phyloP scores from a whole-genome alignment of 306 rosid genomes.

The Castanea crenata region DNA sequence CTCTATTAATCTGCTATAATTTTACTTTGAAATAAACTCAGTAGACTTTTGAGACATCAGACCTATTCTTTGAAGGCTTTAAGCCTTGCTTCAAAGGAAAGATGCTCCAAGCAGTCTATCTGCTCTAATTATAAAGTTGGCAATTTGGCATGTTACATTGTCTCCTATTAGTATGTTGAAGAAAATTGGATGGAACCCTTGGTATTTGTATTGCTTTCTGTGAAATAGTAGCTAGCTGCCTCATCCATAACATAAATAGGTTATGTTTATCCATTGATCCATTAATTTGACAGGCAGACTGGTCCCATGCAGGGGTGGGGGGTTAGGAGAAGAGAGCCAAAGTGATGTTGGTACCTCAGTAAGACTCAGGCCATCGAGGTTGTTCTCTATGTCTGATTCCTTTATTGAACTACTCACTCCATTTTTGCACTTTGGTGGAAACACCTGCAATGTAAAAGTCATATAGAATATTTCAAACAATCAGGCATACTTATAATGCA shows the following conservation, averaged over 20 bases:
- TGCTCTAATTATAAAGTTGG: neutral
- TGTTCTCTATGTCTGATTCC: constrained; percentile 41
- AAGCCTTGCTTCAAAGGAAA: neutral
- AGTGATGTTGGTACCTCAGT: constrained; percentile 32
- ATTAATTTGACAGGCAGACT: neutral
- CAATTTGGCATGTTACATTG: neutral
- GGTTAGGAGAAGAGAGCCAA: neutral
- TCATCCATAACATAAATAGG: no score
- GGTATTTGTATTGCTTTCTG: no score
- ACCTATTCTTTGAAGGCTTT: neutral
- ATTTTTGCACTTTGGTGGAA: constrained; percentile 52
- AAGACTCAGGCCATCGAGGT: constrained; percentile 60
- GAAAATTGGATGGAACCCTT: no score
- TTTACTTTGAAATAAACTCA: neutral
- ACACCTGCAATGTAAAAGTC: constrained; percentile 33
- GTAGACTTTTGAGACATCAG: neutral
- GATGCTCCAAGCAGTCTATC: neutral
- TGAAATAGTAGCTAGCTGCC: no score
- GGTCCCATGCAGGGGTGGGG: neutral
- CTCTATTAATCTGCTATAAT: no score
- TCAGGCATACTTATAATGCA: neutral
- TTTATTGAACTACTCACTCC: constrained; percentile 48
- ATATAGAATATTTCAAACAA: neutral
- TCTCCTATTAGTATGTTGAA: no score
- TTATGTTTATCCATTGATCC: no score